Evolutionary conservation across 345 rosid genomes (phyloP), one percentile per base, ranked within the genome.

Genomic region (Sisymbrium irio): DNA sequence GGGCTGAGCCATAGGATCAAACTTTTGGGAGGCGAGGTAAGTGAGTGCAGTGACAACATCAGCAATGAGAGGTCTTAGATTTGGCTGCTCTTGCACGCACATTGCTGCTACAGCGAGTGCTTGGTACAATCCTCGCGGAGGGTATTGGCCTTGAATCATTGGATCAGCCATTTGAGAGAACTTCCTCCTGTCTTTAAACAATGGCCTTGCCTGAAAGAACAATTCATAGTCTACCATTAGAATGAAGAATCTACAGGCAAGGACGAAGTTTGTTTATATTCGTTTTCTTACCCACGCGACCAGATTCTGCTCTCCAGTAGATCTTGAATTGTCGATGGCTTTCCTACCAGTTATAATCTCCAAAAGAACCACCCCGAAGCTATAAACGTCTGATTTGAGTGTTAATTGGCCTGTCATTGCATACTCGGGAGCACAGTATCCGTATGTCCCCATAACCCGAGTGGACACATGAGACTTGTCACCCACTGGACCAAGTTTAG

Each of bases 341-440:
- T 84, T 90, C 80, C 97, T 82, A 19, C 97, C 98, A 0, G 97
- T 84, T 61, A 93, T 88, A 51, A 90, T 88, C 82, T 93, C 98
- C 45, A 93, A 81, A 71, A 93, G 97, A 80, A 93, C 97, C 27
- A 90, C 92, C 4, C 98, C 97, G 9, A 84, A 90, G 82, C 98
- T 88, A 59, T 88, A 92, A 47, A 92, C 91, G 33, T 92, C 96
- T 44, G 98, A 92, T 80, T 92, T 92, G 60, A 87, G 71, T 41
- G 96, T 92, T 68, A 92, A 81, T 55, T 89, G 94, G 14, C 98
- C 98, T 3, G 97, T 92, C 97, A 89, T 92, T 70, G 97, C 96
- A 69, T 92, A 92, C 67, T 92, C 93, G 1, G 97, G 97, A 57
- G 97, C 96, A 35, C 96, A 92, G 65, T 92, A 92, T 57, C 96